Evolutionary conservation across 2,329 filamentous ascomycete species (phyloP), one percentile per base, ranked within the genome.

Genomic region (Purpureocillium takamizusanense): DNA sequence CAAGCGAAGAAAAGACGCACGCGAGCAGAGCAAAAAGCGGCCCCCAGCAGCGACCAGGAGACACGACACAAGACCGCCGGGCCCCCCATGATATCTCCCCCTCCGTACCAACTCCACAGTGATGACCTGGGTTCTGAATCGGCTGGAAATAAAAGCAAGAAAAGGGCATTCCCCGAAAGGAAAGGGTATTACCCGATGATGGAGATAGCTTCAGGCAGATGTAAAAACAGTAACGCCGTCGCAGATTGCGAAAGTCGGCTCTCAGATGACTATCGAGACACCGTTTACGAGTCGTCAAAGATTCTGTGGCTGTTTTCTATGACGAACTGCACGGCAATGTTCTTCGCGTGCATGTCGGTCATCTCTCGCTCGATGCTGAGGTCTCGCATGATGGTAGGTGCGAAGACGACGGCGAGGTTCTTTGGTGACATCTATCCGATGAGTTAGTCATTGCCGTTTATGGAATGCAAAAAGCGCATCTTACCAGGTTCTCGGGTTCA

Each of bases 321-420:
- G 55, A 98, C 72, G 52, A 92, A 94, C 64, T 95, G 89, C 48
- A 97, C 82, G 6, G 87, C 87, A 46, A 83, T 74, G 51, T 95
- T 94, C 73, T 97, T 95, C 50, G 82, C 76, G 57, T 92, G 85
- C 72, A 95, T 94, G 57, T 98, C 92, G 23, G 82, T 90, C 80
- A 98, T 94, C 61, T 98, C 92, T 44, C 88, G 81, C 59, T 94
- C 87, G 44, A 97, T 76, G 53, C 83, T 90, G 55, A 81, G 74
- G 40, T 94, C 88, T 50, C 90, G 78, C 86, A 98, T 94, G 51
- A 98, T 94, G 1, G 92, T 98, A 7, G 92, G 92, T 8, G 92
- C 92, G 57, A 98, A 98, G 29, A 98, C 92, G 31, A 98, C 92
- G 4, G 92, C 88, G 44, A 97, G 67, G 56, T 98, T 98, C 63